Conservation (phyloP, 2,329 filamentous ascomycete genomes). For the Phyllosticta citrichinensis region DNA sequence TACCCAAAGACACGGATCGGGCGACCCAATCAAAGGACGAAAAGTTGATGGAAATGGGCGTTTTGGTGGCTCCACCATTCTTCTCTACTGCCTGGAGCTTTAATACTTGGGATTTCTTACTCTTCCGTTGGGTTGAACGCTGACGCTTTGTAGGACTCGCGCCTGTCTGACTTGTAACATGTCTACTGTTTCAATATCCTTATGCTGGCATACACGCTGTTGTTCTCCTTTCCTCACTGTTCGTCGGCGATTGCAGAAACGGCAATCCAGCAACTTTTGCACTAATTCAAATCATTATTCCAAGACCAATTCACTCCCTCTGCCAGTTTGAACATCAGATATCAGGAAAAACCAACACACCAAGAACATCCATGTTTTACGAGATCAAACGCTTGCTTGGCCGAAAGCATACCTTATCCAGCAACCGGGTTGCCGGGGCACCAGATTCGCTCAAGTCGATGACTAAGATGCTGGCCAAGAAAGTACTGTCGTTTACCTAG, state of each 20-base stretch:
- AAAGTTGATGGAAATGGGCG: neutral
- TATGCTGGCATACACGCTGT: neutral
- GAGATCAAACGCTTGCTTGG: too few relatives aligned
- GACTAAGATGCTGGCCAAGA: too few relatives aligned
- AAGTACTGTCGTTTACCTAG: too few relatives aligned
- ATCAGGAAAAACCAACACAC: too few relatives aligned
- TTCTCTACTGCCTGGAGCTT: neutral
- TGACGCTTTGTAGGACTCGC: neutral
- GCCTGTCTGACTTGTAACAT: neutral
- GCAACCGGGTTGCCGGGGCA: too few relatives aligned
- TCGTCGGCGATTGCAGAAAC: neutral
- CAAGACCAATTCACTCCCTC: too few relatives aligned
- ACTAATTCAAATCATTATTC: neutral
- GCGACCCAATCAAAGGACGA: neutral
- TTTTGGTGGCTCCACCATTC: neutral
- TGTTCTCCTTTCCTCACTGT: too few relatives aligned
- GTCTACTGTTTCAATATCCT: neutral
- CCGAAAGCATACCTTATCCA: too few relatives aligned
- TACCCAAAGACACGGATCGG: neutral
- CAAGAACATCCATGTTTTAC: too few relatives aligned
- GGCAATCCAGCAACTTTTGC: neutral
- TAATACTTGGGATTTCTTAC: neutral
- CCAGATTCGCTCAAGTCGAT: too few relatives aligned
- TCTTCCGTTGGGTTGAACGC: neutral
- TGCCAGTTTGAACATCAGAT: too few relatives aligned